phyloP scores from a whole-genome alignment of 1,284 basidiomycete genomes.

The Clitocybe nebularis region DNA sequence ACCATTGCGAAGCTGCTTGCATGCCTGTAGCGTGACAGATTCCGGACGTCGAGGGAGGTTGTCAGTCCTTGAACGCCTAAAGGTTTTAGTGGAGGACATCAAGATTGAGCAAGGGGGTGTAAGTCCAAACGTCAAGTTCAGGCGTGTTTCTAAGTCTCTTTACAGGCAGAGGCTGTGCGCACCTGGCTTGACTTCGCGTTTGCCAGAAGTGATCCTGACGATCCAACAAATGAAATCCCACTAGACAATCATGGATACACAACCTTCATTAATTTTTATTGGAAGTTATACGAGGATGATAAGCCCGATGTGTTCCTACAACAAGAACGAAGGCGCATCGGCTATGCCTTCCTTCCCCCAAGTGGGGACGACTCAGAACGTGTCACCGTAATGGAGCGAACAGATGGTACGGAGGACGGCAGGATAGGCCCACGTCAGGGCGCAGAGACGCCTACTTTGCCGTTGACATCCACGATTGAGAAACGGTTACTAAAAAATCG shows the following conservation, averaged over 20 bases:
- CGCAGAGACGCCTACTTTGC: no score
- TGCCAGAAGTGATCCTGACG: neutral
- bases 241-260: slow-evolving; percentile 8
- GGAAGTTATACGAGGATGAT: slow-evolving; percentile 15
- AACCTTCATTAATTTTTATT: slow-evolving; percentile 24
- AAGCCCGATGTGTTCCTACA: slow-evolving; percentile 13
- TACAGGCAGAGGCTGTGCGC: slow-evolving; percentile 11
- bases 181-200: slow-evolving; percentile 20
- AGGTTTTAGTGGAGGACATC: neutral
- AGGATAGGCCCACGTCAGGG: no score
- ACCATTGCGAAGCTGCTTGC: slow-evolving; percentile 16
- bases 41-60: slow-evolving; percentile 1
- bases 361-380: no score
- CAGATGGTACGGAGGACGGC: no score
- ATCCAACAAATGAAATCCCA: neutral
- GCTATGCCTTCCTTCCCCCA: no score
- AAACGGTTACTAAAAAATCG: no score
- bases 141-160: neutral
- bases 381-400: no score
- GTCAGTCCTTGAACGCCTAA: neutral
- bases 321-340: slow-evolving; percentile 15
- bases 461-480: no score
- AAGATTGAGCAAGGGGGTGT: slow-evolving; percentile 7
- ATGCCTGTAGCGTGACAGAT: neutral
- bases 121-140: no score